Conservation (phyloP, 257 asterid species). For the Jasminum sambac region DNA sequence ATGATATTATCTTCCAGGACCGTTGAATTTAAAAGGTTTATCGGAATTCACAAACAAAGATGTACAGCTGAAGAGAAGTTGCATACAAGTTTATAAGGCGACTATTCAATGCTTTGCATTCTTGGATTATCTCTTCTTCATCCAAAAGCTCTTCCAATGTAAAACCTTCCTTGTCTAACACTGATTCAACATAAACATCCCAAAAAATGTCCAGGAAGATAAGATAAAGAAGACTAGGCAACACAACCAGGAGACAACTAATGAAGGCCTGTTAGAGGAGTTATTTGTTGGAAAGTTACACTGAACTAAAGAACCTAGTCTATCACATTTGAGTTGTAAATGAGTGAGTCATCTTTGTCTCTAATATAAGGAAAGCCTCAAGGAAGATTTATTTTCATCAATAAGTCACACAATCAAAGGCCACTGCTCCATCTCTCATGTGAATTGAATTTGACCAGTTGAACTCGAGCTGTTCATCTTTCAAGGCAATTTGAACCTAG, state of each 20-base stretch:
- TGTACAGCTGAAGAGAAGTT: conserved; percentile 17
- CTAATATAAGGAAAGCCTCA: background rate
- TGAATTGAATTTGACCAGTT: background rate
- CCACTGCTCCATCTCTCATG: too few relatives aligned
- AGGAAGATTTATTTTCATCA: background rate
- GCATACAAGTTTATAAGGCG: conserved; percentile 95
- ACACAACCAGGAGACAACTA: conserved; percentile 6
- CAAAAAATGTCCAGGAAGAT: conserved; percentile 13
- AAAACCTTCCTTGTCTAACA: conserved; percentile 86
- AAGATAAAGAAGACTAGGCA: conserved; percentile 8
- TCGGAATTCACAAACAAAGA: conserved; percentile 16
- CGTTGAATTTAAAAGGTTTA: background rate
- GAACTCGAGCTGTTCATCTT: conserved; percentile 17
- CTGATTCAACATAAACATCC: conserved; percentile 73
- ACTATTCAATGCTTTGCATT: conserved; percentile 95
- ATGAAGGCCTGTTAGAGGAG: background rate
- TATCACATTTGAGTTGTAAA: background rate
- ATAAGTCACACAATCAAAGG: too few relatives aligned
- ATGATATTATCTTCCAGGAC: background rate
- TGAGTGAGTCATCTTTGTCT: background rate
- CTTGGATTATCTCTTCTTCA: conserved; percentile 98
- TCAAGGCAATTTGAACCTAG: background rate
- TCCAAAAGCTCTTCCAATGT: conserved; percentile 97
- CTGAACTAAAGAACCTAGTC: background rate
- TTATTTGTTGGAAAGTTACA: background rate